phyloP scores from a whole-genome alignment of 345 rosid species.

The Eucalyptus fibrosa region DNA sequence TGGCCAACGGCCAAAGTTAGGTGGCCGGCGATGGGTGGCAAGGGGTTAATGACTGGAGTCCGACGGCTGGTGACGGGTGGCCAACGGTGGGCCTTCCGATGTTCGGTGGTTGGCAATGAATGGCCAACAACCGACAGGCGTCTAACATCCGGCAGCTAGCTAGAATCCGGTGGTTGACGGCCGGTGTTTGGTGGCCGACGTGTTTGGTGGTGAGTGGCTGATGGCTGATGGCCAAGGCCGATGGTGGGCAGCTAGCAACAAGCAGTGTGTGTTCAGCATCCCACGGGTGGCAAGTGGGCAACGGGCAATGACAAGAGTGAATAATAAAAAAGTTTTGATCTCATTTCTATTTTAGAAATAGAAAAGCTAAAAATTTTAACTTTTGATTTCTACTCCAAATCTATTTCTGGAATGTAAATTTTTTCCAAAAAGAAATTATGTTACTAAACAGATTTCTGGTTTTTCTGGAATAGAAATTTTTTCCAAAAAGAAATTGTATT shows the following conservation, averaged over 20 bases:
- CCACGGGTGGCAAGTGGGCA: rapidly evolving
- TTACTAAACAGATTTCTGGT: rapidly evolving
- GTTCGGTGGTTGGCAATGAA: rapidly evolving
- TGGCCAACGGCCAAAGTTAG: too few species aligned
- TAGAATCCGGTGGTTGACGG: rapidly evolving
- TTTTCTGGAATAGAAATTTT: rapidly evolving
- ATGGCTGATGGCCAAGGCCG: too few species aligned
- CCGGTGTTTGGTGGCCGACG: rapidly evolving
- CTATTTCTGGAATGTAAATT: rapidly evolving
- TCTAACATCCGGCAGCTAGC: rapidly evolving
- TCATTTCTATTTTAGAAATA: rapidly evolving
- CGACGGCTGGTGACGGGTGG: rapidly evolving
- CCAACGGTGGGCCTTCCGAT: too few species aligned
- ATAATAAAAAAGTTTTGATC: too few species aligned
- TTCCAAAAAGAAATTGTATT: rapidly evolving
- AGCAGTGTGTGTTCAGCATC: rapidly evolving
- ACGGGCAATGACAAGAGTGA: too few species aligned
- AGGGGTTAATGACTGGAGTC: rapidly evolving
- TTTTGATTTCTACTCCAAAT: too few species aligned
- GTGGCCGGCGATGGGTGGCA: rapidly evolving
- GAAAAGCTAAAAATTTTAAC: too few species aligned
- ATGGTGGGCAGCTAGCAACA: rapidly evolving
- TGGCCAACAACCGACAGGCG: rapidly evolving
- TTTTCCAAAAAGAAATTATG: rapidly evolving
- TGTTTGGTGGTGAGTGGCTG: too few species aligned